These are phyloP conservation scores for Trametes sp. DNA, from an alignment of 1,284 basidiomycete species.

Conservation along the genomic window DNA sequence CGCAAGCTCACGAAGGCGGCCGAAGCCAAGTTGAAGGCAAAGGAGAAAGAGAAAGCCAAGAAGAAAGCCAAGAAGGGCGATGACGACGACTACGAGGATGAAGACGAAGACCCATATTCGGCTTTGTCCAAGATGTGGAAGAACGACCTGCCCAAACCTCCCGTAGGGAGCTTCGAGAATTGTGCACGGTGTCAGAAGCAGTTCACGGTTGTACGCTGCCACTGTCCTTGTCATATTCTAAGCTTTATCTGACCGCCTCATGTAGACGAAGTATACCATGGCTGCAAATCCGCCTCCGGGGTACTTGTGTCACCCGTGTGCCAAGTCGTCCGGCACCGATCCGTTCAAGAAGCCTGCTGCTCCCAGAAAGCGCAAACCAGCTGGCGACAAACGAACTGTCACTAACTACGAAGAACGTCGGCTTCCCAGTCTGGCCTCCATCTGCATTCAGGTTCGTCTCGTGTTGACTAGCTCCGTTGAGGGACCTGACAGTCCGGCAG, in stretches of 20 bases:
- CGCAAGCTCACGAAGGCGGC: slow-evolving; percentile 51
- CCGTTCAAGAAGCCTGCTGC: slow-evolving; percentile 82
- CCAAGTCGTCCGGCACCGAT: slow-evolving; percentile 76
- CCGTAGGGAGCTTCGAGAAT: slow-evolving; percentile 81
- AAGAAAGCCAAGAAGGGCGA: slow-evolving; percentile 55
- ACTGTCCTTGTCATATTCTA: too few species aligned
- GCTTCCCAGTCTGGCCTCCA: slow-evolving; percentile 72
- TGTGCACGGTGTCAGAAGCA: slow-evolving; percentile 86
- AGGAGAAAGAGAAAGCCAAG: slow-evolving; percentile 59
- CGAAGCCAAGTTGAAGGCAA: slow-evolving; percentile 50
- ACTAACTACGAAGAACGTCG: slow-evolving; percentile 75
- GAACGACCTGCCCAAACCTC: slow-evolving; percentile 59
- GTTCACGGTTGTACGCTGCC: slow-evolving; percentile 86
- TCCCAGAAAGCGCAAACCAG: slow-evolving; percentile 67
- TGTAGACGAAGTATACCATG: slow-evolving; percentile 90
- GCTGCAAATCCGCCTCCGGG: slow-evolving; percentile 73
- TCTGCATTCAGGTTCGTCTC: slow-evolving; percentile 77
- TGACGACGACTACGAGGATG: slow-evolving; percentile 55
- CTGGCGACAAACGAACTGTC: slow-evolving; percentile 67
- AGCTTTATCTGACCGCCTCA: too few species aligned
- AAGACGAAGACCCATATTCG: slow-evolving; percentile 58
- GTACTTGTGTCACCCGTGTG: slow-evolving; percentile 83
- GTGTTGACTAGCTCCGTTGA: neutral
- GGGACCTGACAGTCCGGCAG: slow-evolving; percentile 47
- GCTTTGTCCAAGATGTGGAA: slow-evolving; percentile 65